Evolutionary conservation across 2,329 filamentous ascomycete species (phyloP), one percentile per base, ranked within the genome.

Genomic region (Exophiala viscosa): DNA sequence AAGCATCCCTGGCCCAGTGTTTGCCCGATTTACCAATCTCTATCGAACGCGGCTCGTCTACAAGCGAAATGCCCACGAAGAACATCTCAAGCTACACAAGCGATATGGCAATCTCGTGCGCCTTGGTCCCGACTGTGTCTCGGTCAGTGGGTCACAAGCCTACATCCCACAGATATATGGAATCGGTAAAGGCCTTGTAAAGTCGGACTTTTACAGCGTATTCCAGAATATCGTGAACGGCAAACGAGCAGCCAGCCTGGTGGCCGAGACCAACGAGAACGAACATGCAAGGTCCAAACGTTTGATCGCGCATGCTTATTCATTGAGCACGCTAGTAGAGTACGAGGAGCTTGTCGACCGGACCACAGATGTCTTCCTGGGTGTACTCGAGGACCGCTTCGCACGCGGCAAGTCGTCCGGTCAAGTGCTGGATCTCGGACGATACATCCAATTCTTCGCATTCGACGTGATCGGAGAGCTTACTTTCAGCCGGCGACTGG

Each of bases 231-330:
- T 67, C 0, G 59, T 63, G 13, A 67, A 65, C 13, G 66, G 66
- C 1, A 61, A 58, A 15, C 56, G 55, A 7, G 55, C 63, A 2
- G 60, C 64, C 15, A 64, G 60, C 40, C 63, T 73, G 7, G 73
- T 75, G 55, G 69, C 66, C 10, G 66, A 67, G 1, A 66, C 66
- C 5, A 70, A 75, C 42, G 73, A 76, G 47, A 60, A 50, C 1
- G 67, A 69, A 18, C 74, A 77, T 56, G 68, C 70, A 2, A 65
- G 60, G 8, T 69, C 73, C 5, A 73, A 71, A 42, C 66, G 69
- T 11, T 63, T 68, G 1, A 66, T 74, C 10, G 68, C 72, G 0
- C 63, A 64, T 32, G 65, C 69, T 0, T 76, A 76, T 54, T 67
- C 70, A 1, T 66, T 76, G 62, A 70, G 64, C 15, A 73, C 66